Conservation (phyloP, 2,329 filamentous ascomycete genomes). For the Pseudogymnoascus sp. region DNA sequence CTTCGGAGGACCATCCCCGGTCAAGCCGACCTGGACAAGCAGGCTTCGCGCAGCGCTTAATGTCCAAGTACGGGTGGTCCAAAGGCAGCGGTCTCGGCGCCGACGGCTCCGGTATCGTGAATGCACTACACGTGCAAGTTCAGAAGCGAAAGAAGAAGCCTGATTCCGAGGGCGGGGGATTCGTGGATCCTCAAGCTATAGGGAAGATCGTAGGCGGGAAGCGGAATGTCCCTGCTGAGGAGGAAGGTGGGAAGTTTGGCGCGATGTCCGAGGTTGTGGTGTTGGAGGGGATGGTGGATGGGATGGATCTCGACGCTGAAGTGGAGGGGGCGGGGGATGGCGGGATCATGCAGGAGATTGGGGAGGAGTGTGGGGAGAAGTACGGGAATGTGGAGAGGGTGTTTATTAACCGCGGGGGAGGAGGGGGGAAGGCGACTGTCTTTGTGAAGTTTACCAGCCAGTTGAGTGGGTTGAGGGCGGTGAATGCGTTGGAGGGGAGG, state of each 20-base stretch:
- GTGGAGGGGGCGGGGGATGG: constrained; percentile 50
- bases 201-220: constrained; percentile 77
- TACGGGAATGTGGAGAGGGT: constrained; percentile 80
- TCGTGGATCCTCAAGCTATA: constrained; percentile 59
- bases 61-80: constrained; percentile 91
- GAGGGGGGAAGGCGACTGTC: constrained; percentile 51
- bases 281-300: constrained; percentile 76
- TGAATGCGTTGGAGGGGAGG: constrained; percentile 81
- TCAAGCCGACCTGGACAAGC: constrained; percentile 70
- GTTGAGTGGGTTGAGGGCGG: constrained; percentile 77
- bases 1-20: constrained; percentile 37
- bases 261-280: constrained; percentile 77
- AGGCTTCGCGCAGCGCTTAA: constrained; percentile 78
- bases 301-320: constrained; percentile 73
- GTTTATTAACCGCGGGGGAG: constrained; percentile 58
- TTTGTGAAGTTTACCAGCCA: constrained; percentile 90
- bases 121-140: constrained; percentile 75
- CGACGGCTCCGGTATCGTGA: constrained; percentile 72
- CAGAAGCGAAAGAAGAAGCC: constrained; percentile 76
- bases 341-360: constrained; percentile 84
- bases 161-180: constrained; percentile 73
- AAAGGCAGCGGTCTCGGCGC: constrained; percentile 84
- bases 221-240: constrained; percentile 38
- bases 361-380: constrained; percentile 84
- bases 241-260: constrained; percentile 53